Percentiles rank a stretch among this genome's conserved stretches.
phyloP scores from a whole-genome alignment of 441 rosid species.

The Brassica hybrid region DNA sequence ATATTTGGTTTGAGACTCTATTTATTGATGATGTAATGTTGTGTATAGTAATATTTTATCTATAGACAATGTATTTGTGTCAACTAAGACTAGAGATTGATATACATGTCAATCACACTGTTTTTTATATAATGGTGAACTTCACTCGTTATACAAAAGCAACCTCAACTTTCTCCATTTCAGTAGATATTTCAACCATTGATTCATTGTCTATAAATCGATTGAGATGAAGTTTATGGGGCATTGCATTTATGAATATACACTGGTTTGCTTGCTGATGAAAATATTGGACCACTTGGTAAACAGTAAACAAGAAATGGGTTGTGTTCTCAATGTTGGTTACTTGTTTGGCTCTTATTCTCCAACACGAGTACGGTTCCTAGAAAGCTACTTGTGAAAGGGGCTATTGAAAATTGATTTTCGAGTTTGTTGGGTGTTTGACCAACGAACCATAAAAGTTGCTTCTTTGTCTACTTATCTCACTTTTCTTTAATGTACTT shows the following conservation, averaged over 20 bases:
- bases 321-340: slow-evolving; percentile 30
- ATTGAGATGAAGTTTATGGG: slow-evolving; percentile 5
- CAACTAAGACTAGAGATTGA: too few species aligned
- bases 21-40: slow-evolving; percentile 24
- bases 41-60: slow-evolving; percentile 26
- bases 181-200: neutral
- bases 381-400: slow-evolving; percentile 33
- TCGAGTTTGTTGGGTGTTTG: slow-evolving; percentile 37
- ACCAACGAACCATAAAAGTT: slow-evolving; percentile 36
- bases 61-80: neutral
- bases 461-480: slow-evolving; percentile 35
- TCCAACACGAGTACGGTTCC: slow-evolving; percentile 28
- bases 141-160: too few species aligned
- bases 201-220: neutral
- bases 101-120: too few species aligned
- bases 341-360: slow-evolving; percentile 25
- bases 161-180: too few species aligned
- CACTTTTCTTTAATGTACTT: slow-evolving; percentile 34
- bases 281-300: slow-evolving; percentile 39
- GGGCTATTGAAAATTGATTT: slow-evolving; percentile 31
- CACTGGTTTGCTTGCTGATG: slow-evolving; percentile 16
- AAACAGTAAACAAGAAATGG: slow-evolving; percentile 30
- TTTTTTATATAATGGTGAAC: too few species aligned
- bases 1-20: neutral
- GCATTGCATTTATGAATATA: slow-evolving; percentile 1